phyloP scores from a whole-genome alignment of 148 eudicot species.

The Arbutus unedo region DNA sequence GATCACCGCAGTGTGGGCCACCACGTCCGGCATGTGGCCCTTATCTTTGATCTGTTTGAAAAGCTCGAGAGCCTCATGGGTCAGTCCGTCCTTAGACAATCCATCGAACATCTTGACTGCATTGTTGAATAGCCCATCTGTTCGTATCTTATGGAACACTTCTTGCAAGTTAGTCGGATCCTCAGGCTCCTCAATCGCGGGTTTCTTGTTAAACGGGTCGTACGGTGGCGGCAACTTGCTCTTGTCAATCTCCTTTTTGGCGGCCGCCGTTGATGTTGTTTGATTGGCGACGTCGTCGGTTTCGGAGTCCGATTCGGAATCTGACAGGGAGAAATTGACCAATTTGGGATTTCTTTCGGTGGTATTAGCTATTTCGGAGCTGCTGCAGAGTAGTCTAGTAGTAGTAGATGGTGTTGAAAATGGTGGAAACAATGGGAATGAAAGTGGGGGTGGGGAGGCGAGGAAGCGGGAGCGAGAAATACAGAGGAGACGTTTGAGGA shows the following conservation, averaged over 20 bases:
- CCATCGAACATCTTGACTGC: conserved; percentile 95
- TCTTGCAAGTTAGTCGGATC: conserved; percentile 69
- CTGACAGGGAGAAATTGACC: conserved; percentile 56
- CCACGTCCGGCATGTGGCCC: conserved; percentile 78
- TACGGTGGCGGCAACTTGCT: conserved; percentile 61
- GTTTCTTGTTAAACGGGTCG: conserved; percentile 61
- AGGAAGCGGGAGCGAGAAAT: not conserved
- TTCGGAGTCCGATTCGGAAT: conserved; percentile 31
- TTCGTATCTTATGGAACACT: conserved; percentile 59
- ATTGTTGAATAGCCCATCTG: conserved; percentile 48
- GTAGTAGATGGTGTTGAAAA: not conserved
- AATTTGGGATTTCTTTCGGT: conserved; percentile 44
- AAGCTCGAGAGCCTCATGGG: conserved; percentile 69
- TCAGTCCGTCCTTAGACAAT: conserved; percentile 76
- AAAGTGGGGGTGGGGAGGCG: no score
- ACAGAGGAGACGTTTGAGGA: not conserved
- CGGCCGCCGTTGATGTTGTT: not conserved
- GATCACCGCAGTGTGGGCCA: conserved; percentile 76
- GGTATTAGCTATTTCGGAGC: conserved; percentile 11
- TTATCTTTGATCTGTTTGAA: conserved; percentile 61
- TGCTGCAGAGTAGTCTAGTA: conserved; percentile 19
- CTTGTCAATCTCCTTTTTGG: conserved; percentile 16
- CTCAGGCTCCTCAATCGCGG: conserved; percentile 35
- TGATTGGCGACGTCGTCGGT: conserved; percentile 44
- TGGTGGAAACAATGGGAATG: not conserved